Evolutionary conservation across 169 alveolate genomes (phyloP).

Genomic region (Eimeria praecox): DNA sequence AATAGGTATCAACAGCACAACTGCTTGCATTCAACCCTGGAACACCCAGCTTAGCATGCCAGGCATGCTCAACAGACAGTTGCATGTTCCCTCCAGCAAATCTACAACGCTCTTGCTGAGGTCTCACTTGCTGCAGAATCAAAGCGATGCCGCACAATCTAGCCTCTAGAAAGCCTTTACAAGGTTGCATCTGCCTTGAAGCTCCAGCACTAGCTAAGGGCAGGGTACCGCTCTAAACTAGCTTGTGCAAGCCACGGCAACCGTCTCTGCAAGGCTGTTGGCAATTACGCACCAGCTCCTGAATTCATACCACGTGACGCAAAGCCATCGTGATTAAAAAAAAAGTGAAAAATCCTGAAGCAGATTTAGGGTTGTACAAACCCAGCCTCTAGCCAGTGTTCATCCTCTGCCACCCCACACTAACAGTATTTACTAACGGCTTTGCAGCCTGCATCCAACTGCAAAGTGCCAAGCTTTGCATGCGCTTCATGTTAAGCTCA

Average conservation of each 20-base stretch:
- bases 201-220: too few relatives aligned
- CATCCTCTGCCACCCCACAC: neutral
- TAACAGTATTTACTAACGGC: neutral
- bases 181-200: too few relatives aligned
- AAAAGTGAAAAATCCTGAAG: neutral
- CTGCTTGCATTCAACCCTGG: neutral
- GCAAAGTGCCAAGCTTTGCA: neutral
- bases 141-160: too few relatives aligned
- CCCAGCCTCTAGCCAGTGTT: neutral
- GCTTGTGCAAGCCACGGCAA: too few relatives aligned
- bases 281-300: too few relatives aligned
- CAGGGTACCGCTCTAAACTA: too few relatives aligned
- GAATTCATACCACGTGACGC: neutral
- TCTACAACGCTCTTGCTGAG: too few relatives aligned
- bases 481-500: neutral
- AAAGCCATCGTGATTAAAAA: neutral
- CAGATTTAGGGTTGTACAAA: neutral
- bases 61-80: neutral
- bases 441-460: neutral
- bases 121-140: too few relatives aligned
- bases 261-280: too few relatives aligned
- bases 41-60: neutral
- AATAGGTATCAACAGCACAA: neutral
- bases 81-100: neutral
- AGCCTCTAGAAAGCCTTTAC: too few relatives aligned